These are phyloP conservation scores for Fusarium floridanum DNA, from an alignment of 2,329 filamentous ascomycete species.

Conservation along the genomic window DNA sequence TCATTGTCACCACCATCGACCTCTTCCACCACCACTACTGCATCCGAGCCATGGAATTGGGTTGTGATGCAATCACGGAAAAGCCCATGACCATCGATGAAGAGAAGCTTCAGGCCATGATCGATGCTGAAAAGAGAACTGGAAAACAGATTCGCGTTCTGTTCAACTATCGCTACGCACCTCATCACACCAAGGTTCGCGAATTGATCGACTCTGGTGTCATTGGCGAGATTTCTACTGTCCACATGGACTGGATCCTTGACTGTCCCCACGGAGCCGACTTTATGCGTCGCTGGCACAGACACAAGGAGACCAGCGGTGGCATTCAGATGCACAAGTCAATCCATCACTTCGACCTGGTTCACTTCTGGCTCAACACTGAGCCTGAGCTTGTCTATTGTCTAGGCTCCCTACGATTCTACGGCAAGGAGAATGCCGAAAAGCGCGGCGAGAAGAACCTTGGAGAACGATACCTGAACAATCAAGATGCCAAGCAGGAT, in stretches of 20 bases:
- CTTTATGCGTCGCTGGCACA: constrained; percentile 74
- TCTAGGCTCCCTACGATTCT: constrained; percentile 70
- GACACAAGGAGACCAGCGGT: constrained; percentile 70
- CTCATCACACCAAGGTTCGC: constrained; percentile 71
- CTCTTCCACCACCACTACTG: constrained; percentile 72
- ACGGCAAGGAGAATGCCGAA: constrained; percentile 72
- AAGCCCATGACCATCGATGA: constrained; percentile 75
- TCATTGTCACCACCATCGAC: constrained; percentile 74
- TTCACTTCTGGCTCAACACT: constrained; percentile 72
- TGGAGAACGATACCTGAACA: constrained; percentile 63
- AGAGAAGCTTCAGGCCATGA: constrained; percentile 64
- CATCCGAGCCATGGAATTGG: constrained; percentile 68
- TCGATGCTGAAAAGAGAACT: constrained; percentile 43
- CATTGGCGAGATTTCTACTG: constrained; percentile 67
- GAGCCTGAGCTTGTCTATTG: constrained; percentile 68
- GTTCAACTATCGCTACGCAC: constrained; percentile 75
- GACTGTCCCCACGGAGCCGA: constrained; percentile 72
- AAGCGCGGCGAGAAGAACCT: constrained; percentile 63
- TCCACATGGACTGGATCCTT: constrained; percentile 75
- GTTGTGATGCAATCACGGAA: constrained; percentile 71
- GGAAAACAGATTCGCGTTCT: constrained; percentile 66
- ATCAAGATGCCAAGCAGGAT: constrained; percentile 63
- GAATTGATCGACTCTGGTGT: constrained; percentile 66
- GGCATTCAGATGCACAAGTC: constrained; percentile 73
- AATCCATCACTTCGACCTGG: constrained; percentile 68